phyloP scores from a whole-genome alignment of 805 yeast species.

The Sugiyamaella boreocaroliniensis region DNA sequence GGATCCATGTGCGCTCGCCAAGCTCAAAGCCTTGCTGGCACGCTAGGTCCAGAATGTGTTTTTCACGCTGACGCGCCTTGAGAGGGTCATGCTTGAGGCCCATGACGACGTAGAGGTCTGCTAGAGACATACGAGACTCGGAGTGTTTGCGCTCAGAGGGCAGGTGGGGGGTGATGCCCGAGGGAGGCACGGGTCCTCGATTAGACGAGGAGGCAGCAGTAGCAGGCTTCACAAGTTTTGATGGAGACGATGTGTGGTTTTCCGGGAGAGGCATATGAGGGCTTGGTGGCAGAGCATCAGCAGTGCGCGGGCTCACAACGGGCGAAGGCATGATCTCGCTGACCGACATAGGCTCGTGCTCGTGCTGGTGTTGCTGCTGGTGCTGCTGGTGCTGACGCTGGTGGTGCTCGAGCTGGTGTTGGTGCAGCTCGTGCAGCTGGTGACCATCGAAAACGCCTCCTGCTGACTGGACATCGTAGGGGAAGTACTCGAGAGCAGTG shows the following conservation, averaged over 20 bases:
- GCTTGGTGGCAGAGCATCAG: too few relatives aligned
- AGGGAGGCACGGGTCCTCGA: not conserved
- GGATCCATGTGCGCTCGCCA: slow-evolving; percentile 77
- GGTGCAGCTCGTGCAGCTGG: not conserved
- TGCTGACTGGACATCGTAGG: not conserved
- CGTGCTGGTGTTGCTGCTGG: not conserved
- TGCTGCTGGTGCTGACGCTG: not conserved
- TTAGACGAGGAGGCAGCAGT: not conserved
- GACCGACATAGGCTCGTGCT: not conserved
- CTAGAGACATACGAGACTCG: slow-evolving; percentile 33
- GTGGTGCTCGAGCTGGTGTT: not conserved
- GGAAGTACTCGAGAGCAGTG: not conserved
- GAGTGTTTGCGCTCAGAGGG: slow-evolving; percentile 24
- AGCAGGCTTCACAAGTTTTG: not conserved
- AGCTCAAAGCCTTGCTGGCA: slow-evolving; percentile 58
- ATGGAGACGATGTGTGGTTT: too few relatives aligned
- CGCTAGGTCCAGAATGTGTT: slow-evolving; percentile 32
- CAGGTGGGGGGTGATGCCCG: not conserved
- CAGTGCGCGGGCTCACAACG: not conserved
- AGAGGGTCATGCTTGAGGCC: slow-evolving; percentile 32
- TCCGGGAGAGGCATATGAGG: too few relatives aligned
- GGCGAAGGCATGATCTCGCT: not conserved
- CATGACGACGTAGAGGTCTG: slow-evolving; percentile 34
- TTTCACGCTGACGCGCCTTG: slow-evolving; percentile 34
- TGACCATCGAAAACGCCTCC: too few relatives aligned